Conservation (phyloP, 169 alveolate genomes). For the Cryptosporidium parvum region DNA sequence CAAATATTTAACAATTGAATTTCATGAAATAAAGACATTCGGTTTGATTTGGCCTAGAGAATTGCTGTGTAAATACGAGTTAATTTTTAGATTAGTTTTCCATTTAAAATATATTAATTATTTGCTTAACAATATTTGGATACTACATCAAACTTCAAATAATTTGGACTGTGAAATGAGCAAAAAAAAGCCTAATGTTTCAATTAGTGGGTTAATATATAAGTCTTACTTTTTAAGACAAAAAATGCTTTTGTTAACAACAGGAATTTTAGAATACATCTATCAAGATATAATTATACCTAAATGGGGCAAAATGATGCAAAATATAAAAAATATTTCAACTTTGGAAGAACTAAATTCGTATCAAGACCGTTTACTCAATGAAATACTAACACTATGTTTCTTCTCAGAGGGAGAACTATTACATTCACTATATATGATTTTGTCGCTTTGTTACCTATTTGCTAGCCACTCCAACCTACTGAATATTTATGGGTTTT, state of each 20-base stretch:
- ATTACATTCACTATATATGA: conserved; percentile 19
- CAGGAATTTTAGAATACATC: conserved; percentile 35
- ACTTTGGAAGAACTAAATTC: conserved; percentile 30
- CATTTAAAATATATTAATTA: conserved; percentile 35
- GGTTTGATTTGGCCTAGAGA: conserved; percentile 33
- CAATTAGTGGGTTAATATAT: not conserved
- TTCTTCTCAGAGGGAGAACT: conserved; percentile 13
- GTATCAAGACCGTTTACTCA: conserved; percentile 14
- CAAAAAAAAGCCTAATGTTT: not conserved
- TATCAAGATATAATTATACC: conserved; percentile 42
- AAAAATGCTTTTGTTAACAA: conserved; percentile 40
- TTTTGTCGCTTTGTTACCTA: conserved; percentile 55
- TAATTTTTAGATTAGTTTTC: conserved; percentile 32
- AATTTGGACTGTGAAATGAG: conserved; percentile 5
- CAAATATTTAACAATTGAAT: conserved; percentile 28
- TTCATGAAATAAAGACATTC: not conserved
- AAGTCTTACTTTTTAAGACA: conserved; percentile 53
- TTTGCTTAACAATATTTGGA: conserved; percentile 37
- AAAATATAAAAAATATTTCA: not conserved
- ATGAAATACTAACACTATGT: conserved; percentile 48
- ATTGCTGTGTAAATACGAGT: conserved; percentile 26
- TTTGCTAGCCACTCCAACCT: conserved; percentile 35
- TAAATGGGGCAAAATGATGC: not conserved
- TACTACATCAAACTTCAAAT: conserved; percentile 23
- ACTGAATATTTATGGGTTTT: conserved; percentile 11